Evolutionary conservation across 768 basidiomycete species (phyloP).

Genomic region (Tricholoma matsutake): DNA sequence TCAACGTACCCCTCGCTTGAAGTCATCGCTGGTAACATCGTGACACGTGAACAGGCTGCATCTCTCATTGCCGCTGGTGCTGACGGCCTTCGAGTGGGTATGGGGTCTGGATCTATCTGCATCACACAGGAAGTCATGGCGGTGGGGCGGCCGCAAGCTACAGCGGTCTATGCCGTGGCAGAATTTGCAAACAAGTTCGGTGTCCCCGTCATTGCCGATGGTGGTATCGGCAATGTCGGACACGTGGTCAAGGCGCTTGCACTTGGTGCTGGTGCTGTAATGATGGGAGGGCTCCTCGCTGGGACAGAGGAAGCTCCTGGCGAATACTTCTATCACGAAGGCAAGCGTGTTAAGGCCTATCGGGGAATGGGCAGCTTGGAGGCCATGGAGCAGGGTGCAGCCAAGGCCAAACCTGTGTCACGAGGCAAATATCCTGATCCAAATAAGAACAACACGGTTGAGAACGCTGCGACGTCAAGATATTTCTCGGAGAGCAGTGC

Average conservation of each 20-base stretch:
- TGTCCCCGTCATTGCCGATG: constrained; percentile 95
- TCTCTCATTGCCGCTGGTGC: constrained; percentile 91
- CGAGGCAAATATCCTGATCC: constrained; percentile 47
- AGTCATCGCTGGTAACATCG: constrained; percentile 96
- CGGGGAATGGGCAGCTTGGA: constrained; percentile 98
- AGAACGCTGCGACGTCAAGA: constrained; percentile 94
- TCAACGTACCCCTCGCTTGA: constrained; percentile 79
- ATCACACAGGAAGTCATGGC: constrained; percentile 99
- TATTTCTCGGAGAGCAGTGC: constrained; percentile 93
- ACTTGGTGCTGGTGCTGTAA: constrained; percentile 92
- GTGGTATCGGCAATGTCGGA: constrained; percentile 92
- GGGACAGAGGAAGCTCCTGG: constrained; percentile 97
- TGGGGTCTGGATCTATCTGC: constrained; percentile 98
- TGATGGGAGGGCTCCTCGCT: constrained; percentile 97
- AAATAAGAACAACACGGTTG: constrained; percentile 48
- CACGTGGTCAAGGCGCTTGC: constrained; percentile 97
- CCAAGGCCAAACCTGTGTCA: constrained; percentile 25
- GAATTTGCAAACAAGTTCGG: constrained; percentile 94
- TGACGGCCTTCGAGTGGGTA: constrained; percentile 92
- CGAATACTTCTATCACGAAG: constrained; percentile 99
- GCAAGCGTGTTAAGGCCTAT: constrained; percentile 98
- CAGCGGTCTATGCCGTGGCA: constrained; percentile 94
- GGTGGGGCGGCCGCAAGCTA: constrained; percentile 95
- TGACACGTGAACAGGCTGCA: constrained; percentile 96
- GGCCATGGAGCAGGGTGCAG: constrained; percentile 82